Conservation (phyloP, 2,329 filamentous ascomycete species). For the Erysiphe neolycopersici region DNA sequence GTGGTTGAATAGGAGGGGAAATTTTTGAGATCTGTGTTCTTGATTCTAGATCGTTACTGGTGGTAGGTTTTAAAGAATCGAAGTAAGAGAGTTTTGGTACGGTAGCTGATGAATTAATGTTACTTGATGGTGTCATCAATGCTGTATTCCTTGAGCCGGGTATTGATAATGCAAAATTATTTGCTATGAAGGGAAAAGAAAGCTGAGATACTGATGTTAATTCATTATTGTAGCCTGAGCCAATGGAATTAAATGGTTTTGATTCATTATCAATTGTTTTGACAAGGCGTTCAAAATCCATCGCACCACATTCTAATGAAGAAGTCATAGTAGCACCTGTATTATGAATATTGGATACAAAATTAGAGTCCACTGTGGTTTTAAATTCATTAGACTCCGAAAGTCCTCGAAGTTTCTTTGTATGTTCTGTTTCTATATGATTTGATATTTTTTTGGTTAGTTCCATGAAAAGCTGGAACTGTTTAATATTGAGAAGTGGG, state of each 20-base stretch:
- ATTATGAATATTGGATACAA: conserved; percentile 40
- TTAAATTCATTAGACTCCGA: conserved; percentile 28
- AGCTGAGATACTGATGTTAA: conserved; percentile 13
- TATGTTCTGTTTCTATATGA: conserved; percentile 71
- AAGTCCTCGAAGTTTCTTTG: conserved; percentile 65
- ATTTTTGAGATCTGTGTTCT: too few relatives aligned
- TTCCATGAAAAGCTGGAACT: conserved; percentile 75
- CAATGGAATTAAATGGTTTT: conserved; percentile 16
- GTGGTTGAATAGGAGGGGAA: too few relatives aligned
- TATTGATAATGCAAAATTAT: conserved; percentile 39
- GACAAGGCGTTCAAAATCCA: conserved; percentile 74
- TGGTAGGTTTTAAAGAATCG: too few relatives aligned
- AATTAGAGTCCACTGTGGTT: conserved; percentile 30
- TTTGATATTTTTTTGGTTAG: conserved; percentile 58
- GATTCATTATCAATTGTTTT: conserved; percentile 31
- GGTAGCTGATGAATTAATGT: too few relatives aligned
- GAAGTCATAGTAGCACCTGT: conserved; percentile 23
- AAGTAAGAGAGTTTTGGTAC: too few relatives aligned
- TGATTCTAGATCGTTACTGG: too few relatives aligned
- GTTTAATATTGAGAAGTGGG: conserved; percentile 60
- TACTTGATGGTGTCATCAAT: conserved; percentile 4
- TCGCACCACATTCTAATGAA: conserved; percentile 36
- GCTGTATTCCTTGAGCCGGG: conserved; percentile 18
- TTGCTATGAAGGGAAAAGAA: conserved; percentile 16
- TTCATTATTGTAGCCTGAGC: conserved; percentile 24